A percentile compares a stretch with the other conserved stretches of the same genome.
Evolutionary conservation across 257 asterid genomes (phyloP).

Genomic region (Echium plantagineum): DNA sequence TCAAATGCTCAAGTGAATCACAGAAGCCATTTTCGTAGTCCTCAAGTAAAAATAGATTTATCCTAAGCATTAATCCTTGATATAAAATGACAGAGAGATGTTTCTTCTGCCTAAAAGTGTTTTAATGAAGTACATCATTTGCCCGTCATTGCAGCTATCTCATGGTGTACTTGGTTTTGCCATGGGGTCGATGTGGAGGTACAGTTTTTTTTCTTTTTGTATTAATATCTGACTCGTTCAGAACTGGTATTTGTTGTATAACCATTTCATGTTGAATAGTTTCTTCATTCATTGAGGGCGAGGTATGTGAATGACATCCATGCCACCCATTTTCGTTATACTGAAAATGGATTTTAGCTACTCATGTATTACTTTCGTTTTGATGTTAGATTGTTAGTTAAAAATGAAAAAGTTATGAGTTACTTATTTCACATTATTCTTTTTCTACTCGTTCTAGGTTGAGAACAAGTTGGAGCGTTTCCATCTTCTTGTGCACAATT

Average conservation of each 20-base stretch:
- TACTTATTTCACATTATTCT: not conserved
- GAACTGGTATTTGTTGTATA: too few species aligned
- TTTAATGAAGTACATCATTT: constrained; percentile 7
- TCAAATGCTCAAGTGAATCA: not conserved
- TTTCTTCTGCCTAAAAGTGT: not conserved
- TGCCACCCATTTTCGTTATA: too few species aligned
- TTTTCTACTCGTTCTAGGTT: constrained; percentile 35
- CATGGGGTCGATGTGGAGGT: constrained; percentile 96
- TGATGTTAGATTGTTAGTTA: too few species aligned
- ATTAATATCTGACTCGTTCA: not conserved
- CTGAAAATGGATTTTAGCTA: too few species aligned
- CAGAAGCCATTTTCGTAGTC: not conserved
- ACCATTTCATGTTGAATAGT: not conserved
- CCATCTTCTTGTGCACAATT: constrained; percentile 59
- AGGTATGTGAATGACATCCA: not conserved
- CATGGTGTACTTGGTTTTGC: constrained; percentile 83
- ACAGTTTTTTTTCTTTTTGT: constrained; percentile 9
- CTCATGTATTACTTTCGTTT: too few species aligned
- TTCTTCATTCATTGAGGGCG: not conserved
- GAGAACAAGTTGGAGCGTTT: constrained; percentile 61
- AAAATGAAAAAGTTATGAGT: not conserved
- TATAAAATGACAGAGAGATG: not conserved
- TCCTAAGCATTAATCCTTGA: not conserved
- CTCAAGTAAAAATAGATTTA: not conserved
- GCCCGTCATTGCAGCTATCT: constrained; percentile 45